These are phyloP conservation scores for Blastocladiella britannica DNA, from an alignment of 192 early-diverging fungal species.

Conservation along the genomic window DNA sequence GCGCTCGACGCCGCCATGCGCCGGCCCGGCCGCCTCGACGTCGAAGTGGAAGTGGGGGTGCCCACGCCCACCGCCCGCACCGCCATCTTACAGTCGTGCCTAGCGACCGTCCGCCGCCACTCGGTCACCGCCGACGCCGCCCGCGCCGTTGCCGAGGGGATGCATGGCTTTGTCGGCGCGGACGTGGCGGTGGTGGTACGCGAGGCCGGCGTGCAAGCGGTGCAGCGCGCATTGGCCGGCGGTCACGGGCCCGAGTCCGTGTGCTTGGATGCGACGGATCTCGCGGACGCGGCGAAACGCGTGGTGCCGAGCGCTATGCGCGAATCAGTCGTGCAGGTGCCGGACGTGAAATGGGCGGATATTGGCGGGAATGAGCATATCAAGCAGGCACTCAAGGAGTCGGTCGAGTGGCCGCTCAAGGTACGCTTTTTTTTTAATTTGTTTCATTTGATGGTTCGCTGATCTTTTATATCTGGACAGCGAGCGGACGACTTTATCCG, in stretches of 20 bases:
- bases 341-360: constrained; percentile 76
- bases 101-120: constrained; percentile 48
- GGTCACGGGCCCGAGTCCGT: not conserved
- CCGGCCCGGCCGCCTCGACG: constrained; percentile 82
- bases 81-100: constrained; percentile 49
- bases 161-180: constrained; percentile 96
- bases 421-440: constrained; percentile 16
- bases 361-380: constrained; percentile 86
- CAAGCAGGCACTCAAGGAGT: constrained; percentile 76
- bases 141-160: constrained; percentile 27
- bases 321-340: constrained; percentile 76
- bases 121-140: constrained; percentile 35
- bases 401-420: constrained; percentile 94
- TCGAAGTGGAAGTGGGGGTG: constrained; percentile 89
- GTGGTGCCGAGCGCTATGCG: constrained; percentile 66
- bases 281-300: constrained; percentile 2
- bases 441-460: not conserved
- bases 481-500: constrained; percentile 77
- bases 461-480: too few species aligned
- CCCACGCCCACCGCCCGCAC: constrained; percentile 44
- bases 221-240: constrained; percentile 24
- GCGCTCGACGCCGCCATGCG: constrained; percentile 72
- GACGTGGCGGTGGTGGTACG: constrained; percentile 69
- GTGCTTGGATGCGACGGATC: not conserved
- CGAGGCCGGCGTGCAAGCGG: constrained; percentile 67